Evolutionary conservation across 2,329 filamentous ascomycete genomes (phyloP).

Genomic region (Ophiostoma triangulosporum): DNA sequence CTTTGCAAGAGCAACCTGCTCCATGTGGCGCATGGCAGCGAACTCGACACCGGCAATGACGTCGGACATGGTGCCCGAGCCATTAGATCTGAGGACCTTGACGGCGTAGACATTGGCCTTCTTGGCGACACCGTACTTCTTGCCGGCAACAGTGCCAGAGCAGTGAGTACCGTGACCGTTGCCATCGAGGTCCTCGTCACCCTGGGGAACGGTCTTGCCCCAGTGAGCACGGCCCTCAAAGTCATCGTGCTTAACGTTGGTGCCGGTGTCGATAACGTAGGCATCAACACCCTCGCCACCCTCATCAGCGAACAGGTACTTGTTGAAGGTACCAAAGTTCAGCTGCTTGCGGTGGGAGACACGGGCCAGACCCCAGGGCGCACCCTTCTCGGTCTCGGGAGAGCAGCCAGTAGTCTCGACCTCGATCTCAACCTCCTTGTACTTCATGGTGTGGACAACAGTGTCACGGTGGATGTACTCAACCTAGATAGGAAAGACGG

Average conservation of each 20-base stretch:
- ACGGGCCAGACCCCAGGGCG: conserved; percentile 97
- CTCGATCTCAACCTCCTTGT: conserved; percentile 27
- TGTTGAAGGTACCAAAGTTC: conserved; percentile 89
- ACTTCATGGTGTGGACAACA: conserved; percentile 67
- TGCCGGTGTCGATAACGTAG: conserved; percentile 97
- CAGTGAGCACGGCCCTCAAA: conserved; percentile 92
- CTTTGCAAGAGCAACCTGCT: conserved; percentile 68
- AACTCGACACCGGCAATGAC: conserved; percentile 97
- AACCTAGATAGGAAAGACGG: conserved; percentile 44
- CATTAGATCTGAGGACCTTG: conserved; percentile 96
- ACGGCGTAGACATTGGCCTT: conserved; percentile 94
- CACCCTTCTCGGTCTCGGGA: conserved; percentile 69
- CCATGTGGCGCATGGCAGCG: conserved; percentile 66
- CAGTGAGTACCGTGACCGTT: conserved; percentile 99
- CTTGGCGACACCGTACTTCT: conserved; percentile 99
- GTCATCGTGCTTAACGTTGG: conserved; percentile 86
- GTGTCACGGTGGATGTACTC: conserved; percentile 95
- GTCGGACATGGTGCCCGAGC: conserved; percentile 95
- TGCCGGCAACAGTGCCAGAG: conserved; percentile 93
- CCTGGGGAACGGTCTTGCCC: conserved; percentile 87
- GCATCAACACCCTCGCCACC: conserved; percentile 97
- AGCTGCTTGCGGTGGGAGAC: conserved; percentile 86
- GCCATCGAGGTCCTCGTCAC: conserved; percentile 80
- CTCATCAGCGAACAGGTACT: conserved; percentile 83
- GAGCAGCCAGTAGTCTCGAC: conserved; percentile 25